Evolutionary conservation across 2,329 filamentous ascomycete genomes (phyloP), one percentile per base, ranked within the genome.

Genomic region (Botryotinia convoluta): DNA sequence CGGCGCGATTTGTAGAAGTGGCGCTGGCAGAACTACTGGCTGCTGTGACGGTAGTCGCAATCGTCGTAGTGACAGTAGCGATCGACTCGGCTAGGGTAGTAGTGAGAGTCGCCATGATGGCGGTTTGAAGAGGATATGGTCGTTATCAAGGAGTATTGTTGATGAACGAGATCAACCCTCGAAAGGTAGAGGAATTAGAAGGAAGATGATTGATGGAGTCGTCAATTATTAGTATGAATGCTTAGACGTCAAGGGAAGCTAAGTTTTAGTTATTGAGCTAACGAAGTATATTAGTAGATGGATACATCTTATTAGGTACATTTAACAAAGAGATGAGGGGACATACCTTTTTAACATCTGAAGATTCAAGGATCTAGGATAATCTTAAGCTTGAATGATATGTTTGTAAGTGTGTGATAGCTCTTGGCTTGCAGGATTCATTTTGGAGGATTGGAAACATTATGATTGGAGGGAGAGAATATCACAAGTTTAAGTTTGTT

Each of bases 1-100:
- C 68, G 26, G 73, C 78, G 39, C 77, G 77, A 54, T 74, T 48
- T 48, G 74, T 61, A 8, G 76, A 62, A 32, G 74, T 54, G 18
- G 77, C 51, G 26, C 75, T 75, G 29, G 76, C 65, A 51, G 77
- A 69, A 18, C 75, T 72, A 68, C 75, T 72, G n/a, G 73, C 74
- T 39, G 22, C 65, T 18, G 42, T 63, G 32, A 73, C 42, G 32
- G 68, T 20, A 14, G 57, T 54, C 44, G 71, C 71, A 48, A 73
- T 32, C 39, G 54, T 45, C 42, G 64, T 12, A 29, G 48, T 67
- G 51, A 57, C 18, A n/a, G 65, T 69, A n/a, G n/a, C n/a, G n/a
- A n/a, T n/a, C n/a, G n/a, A n/a, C n/a, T n/a, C n/a, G n/a, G n/a
- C n/a, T n/a, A n/a, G n/a, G n/a, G 64, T 12, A 29, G 64, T 12